Evolutionary conservation across 345 rosid species (phyloP).

Genomic region (Aegle marmelos): DNA sequence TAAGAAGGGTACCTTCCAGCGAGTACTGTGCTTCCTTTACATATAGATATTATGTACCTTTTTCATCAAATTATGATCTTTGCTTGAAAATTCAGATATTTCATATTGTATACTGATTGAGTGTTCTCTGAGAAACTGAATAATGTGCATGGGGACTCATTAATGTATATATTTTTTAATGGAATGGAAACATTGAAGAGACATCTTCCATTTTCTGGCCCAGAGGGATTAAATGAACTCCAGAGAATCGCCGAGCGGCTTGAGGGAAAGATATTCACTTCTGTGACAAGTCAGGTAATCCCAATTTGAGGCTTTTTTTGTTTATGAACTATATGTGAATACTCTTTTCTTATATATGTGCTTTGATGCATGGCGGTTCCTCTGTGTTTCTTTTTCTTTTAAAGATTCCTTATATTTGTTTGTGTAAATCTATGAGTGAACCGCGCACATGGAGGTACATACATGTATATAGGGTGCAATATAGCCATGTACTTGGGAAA

Average conservation of each 20-base stretch:
- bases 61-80: neutral
- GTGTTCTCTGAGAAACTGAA: neutral
- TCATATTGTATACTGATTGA: neutral
- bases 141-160: neutral
- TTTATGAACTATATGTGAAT: neutral
- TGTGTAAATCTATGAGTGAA: neutral
- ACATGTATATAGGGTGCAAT: neutral
- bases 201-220: conserved; percentile 64
- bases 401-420: neutral
- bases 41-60: neutral
- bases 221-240: conserved; percentile 64
- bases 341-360: neutral
- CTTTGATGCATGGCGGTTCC: neutral
- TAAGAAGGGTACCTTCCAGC: neutral
- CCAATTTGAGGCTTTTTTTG: neutral
- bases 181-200: conserved; percentile 68
- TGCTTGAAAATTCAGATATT: neutral
- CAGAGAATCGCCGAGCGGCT: conserved; percentile 65
- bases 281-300: conserved; percentile 65
- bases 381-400: neutral
- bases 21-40: neutral
- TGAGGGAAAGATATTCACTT: conserved; percentile 70
- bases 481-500: neutral
- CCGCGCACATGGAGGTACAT: neutral
- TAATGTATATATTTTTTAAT: conserved; percentile 12